Evolutionary conservation across 129 eudicot genomes (phyloP).

Genomic region (Centella asiatica): DNA sequence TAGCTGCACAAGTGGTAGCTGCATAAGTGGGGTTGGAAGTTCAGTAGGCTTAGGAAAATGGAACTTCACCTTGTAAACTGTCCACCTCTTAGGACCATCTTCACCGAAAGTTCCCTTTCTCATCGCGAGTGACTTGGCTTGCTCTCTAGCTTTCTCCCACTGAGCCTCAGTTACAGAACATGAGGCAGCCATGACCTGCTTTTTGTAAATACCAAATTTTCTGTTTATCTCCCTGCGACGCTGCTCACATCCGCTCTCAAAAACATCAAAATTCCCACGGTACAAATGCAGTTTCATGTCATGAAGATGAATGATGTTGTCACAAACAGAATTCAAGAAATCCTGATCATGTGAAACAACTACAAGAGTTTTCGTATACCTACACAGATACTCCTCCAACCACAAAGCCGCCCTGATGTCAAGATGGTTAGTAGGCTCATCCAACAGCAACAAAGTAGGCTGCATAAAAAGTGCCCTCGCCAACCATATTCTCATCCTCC

Average conservation of each 20-base stretch:
- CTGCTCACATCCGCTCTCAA: slow-evolving; percentile 69
- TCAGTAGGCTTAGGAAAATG: slow-evolving; percentile 92
- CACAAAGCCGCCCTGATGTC: slow-evolving; percentile 78
- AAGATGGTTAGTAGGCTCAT: slow-evolving; percentile 83
- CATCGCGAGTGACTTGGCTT: slow-evolving; percentile 55
- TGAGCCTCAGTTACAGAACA: slow-evolving; percentile 50
- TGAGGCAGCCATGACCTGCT: slow-evolving; percentile 73
- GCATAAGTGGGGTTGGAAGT: too few relatives aligned
- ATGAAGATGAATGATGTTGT: slow-evolving; percentile 70
- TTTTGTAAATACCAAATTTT: slow-evolving; percentile 46
- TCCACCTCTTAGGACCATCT: slow-evolving; percentile 77
- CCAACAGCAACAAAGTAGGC: slow-evolving; percentile 69
- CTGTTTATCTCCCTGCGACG: slow-evolving; percentile 41
- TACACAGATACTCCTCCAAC: slow-evolving; percentile 72
- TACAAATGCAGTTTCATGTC: slow-evolving; percentile 71
- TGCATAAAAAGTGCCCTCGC: slow-evolving; percentile 85
- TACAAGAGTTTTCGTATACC: slow-evolving; percentile 78
- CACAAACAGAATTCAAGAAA: slow-evolving; percentile 70
- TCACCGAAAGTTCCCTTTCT: slow-evolving; percentile 45
- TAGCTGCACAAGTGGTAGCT: slow-evolving; percentile 74
- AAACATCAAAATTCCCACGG: slow-evolving; percentile 77
- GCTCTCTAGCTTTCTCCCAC: slow-evolving; percentile 69
- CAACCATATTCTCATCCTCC: slow-evolving; percentile 86
- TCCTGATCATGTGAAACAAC: slow-evolving; percentile 86
- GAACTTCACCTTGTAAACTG: slow-evolving; percentile 69